phyloP scores from a whole-genome alignment of 2,329 filamentous ascomycete genomes.

The Clonostachys rhizophaga region DNA sequence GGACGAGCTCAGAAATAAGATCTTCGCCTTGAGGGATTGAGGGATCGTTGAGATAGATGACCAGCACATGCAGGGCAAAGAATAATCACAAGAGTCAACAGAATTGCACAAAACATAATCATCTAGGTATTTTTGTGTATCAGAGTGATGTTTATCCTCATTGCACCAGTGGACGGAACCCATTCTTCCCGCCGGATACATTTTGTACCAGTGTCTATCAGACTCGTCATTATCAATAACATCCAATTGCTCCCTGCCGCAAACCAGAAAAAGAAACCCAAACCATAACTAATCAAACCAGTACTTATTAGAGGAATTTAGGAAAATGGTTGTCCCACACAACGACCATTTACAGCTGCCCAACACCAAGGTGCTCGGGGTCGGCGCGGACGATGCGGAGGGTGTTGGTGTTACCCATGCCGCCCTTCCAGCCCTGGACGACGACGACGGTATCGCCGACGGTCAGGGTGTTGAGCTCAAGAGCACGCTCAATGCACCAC shows the following conservation, averaged over 20 bases:
- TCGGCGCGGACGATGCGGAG: conserved; percentile 60
- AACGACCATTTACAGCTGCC: conserved; percentile 8
- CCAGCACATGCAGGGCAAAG: background rate
- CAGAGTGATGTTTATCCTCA: too few species aligned
- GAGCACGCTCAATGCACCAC: conserved; percentile 88
- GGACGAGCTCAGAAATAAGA: background rate
- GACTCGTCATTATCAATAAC: conserved; percentile 1
- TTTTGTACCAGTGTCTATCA: conserved; percentile 1
- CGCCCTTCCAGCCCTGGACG: conserved; percentile 87
- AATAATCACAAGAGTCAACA: too few species aligned
- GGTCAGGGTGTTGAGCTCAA: conserved; percentile 73
- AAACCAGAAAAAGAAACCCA: background rate
- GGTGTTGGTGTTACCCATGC: conserved; percentile 90
- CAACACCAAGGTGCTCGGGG: conserved; percentile 52
- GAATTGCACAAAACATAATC: too few species aligned
- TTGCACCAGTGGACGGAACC: too few species aligned
- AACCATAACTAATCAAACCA: too few species aligned
- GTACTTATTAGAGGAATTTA: too few species aligned
- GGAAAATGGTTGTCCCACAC: too few species aligned
- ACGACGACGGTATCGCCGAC: conserved; percentile 74
- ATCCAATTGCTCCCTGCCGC: background rate
- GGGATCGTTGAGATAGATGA: background rate
- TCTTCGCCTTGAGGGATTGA: background rate
- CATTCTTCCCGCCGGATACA: too few species aligned
- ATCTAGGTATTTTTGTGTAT: too few species aligned